Evolutionary conservation across 768 basidiomycete genomes (phyloP).

Genomic region (Termitomyces sp.): DNA sequence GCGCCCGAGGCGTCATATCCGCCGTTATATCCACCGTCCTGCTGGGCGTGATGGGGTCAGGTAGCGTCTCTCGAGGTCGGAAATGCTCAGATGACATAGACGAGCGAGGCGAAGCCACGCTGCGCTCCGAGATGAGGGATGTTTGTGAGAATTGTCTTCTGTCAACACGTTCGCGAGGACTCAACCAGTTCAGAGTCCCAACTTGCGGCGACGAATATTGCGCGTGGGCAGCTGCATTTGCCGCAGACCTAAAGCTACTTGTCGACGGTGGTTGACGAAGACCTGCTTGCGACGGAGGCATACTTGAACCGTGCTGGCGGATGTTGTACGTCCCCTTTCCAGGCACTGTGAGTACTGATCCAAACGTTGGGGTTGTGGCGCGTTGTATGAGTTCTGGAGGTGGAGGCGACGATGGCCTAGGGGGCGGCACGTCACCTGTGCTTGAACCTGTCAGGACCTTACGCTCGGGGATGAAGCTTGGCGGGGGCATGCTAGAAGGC

Average conservation of each 20-base stretch:
- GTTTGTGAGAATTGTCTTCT: slow-evolving; percentile 59
- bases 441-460: slow-evolving; percentile 39
- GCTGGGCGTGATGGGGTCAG: slow-evolving; percentile 40
- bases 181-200: slow-evolving; percentile 42
- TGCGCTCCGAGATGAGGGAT: slow-evolving; percentile 67
- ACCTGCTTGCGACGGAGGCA: slow-evolving; percentile 63
- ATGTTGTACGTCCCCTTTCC: slow-evolving; percentile 39
- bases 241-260: slow-evolving; percentile 77
- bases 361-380: slow-evolving; percentile 82
- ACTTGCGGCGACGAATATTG: slow-evolving; percentile 36
- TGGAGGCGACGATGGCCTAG: slow-evolving; percentile 88
- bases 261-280: slow-evolving; percentile 73
- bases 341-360: slow-evolving; percentile 53
- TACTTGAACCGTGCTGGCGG: slow-evolving; percentile 67
- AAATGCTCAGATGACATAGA: slow-evolving; percentile 80
- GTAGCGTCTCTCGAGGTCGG: slow-evolving; percentile 29
- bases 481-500: slow-evolving; percentile 66
- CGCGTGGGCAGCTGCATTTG: slow-evolving; percentile 51
- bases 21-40: slow-evolving; percentile 39
- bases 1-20: slow-evolving; percentile 35
- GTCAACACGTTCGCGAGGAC: slow-evolving; percentile 41
- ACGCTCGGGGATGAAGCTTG: slow-evolving; percentile 69
- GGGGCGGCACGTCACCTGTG: slow-evolving; percentile 62
- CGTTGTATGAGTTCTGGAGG: slow-evolving; percentile 90
- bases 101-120: slow-evolving; percentile 66